Conservation (phyloP, 2,329 filamentous ascomycete species). For the Orbilia javanica region DNA sequence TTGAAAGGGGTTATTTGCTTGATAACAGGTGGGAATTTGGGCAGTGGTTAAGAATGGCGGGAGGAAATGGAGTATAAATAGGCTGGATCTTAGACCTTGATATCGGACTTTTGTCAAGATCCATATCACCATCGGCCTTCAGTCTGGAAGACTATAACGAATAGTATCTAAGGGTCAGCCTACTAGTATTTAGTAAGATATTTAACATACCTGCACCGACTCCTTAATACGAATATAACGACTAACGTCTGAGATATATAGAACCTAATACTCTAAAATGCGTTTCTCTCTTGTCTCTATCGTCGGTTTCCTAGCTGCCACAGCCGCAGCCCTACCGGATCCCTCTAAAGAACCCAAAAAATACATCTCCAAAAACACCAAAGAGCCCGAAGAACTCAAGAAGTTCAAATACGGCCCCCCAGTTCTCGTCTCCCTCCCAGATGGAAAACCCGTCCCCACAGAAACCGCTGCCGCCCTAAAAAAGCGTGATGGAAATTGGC, state of each 20-base stretch:
- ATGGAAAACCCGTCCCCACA: background rate
- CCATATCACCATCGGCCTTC: background rate
- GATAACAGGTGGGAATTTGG: background rate
- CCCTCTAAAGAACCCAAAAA: conserved; percentile 2
- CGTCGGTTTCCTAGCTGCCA: background rate
- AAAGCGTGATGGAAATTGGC: conserved; percentile 19
- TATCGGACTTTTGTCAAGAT: background rate
- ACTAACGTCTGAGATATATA: background rate
- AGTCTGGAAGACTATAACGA: background rate
- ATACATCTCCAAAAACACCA: conserved; percentile 1
- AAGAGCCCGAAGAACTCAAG: background rate
- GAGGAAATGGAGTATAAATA: conserved; percentile 7
- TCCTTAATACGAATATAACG: too few relatives aligned
- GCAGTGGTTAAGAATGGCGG: background rate
- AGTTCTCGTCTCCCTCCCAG: background rate
- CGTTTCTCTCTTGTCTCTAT: background rate
- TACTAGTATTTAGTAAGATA: background rate
- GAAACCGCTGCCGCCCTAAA: background rate
- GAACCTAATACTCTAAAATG: background rate
- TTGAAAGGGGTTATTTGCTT: background rate
- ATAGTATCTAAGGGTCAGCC: background rate
- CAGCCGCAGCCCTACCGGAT: background rate
- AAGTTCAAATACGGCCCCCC: background rate
- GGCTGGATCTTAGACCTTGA: background rate
- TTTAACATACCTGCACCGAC: too few relatives aligned